A percentile compares a stretch with the other conserved stretches of the same genome.
These are phyloP conservation scores for Glycine latifolia DNA, from an alignment of 306 rosid genomes.

Conservation along the genomic window DNA sequence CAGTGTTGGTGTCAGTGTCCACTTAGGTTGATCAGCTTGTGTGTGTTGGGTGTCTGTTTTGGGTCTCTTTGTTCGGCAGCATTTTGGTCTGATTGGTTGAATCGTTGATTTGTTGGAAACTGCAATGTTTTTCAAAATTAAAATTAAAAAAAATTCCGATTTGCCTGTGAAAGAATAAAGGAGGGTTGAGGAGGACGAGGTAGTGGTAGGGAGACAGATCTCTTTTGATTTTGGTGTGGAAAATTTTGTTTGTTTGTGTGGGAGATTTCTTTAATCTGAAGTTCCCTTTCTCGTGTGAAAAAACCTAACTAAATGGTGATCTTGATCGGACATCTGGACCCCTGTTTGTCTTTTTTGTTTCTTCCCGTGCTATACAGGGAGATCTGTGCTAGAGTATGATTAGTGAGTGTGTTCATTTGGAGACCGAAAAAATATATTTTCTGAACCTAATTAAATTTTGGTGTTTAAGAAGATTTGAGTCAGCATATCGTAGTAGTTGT, in stretches of 20 bases:
- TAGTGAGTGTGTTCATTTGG: slow-evolving; percentile 31
- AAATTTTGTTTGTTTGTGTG: background rate
- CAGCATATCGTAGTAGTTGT: background rate
- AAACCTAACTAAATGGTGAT: slow-evolving; percentile 31
- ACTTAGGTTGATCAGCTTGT: slow-evolving; percentile 61
- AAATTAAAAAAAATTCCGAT: background rate
- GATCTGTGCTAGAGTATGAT: slow-evolving; percentile 37
- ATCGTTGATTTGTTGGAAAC: slow-evolving; percentile 37
- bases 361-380: slow-evolving; percentile 29
- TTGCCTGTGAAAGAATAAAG: slow-evolving; percentile 18
- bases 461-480: slow-evolving; percentile 31
- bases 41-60: slow-evolving; percentile 48
- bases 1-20: slow-evolving; percentile 51
- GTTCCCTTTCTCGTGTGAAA: slow-evolving; percentile 29
- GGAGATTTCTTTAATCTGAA: slow-evolving; percentile 40
- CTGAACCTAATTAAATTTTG: background rate
- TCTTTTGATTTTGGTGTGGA: slow-evolving; percentile 37
- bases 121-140: slow-evolving; percentile 6
- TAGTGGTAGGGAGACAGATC: slow-evolving; percentile 46
- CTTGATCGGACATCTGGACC: slow-evolving; percentile 31
- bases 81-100: slow-evolving; percentile 43
- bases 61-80: slow-evolving; percentile 46
- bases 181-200: slow-evolving; percentile 24
- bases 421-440: slow-evolving; percentile 6
- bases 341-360: slow-evolving; percentile 22